A percentile compares a stretch with the other conserved stretches of the same genome.
Evolutionary conservation across 2,329 filamentous ascomycete genomes (phyloP).

Genomic region (Neonectria magnoliae): DNA sequence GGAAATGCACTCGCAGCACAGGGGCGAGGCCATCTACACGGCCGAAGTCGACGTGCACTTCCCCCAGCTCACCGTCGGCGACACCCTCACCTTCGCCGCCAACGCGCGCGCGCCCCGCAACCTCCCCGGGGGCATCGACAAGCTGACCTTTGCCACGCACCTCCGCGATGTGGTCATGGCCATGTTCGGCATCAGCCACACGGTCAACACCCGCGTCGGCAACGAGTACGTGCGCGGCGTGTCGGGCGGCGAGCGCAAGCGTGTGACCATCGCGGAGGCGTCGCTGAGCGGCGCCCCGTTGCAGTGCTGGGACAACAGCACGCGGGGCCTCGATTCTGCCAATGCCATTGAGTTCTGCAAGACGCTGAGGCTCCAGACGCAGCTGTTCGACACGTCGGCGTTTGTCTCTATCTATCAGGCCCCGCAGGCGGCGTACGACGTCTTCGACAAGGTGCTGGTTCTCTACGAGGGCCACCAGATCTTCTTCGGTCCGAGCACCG

Average conservation of each 20-base stretch:
- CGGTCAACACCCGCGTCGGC: slow-evolving; percentile 73
- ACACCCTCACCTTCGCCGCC: slow-evolving; percentile 80
- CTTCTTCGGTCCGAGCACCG: slow-evolving; percentile 48
- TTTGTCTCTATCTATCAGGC: slow-evolving; percentile 74
- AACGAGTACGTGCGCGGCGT: slow-evolving; percentile 74
- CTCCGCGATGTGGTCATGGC: slow-evolving; percentile 76
- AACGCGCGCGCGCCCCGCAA: slow-evolving; percentile 69
- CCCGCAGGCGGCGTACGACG: slow-evolving; percentile 49
- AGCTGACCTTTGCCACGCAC: slow-evolving; percentile 64
- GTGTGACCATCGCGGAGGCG: slow-evolving; percentile 51
- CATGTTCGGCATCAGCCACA: slow-evolving; percentile 75
- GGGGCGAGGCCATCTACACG: slow-evolving; percentile 85
- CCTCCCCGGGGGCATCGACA: slow-evolving; percentile 64
- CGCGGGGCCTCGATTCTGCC: slow-evolving; percentile 70
- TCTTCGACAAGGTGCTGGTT: slow-evolving; percentile 75
- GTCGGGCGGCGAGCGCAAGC: slow-evolving; percentile 61
- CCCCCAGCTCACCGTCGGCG: slow-evolving; percentile 76
- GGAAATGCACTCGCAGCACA: slow-evolving; percentile 47
- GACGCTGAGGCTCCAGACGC: slow-evolving; percentile 67
- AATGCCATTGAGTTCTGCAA: slow-evolving; percentile 74
- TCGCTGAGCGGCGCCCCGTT: slow-evolving; percentile 52
- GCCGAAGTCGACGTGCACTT: slow-evolving; percentile 85
- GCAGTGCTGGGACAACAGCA: slow-evolving; percentile 79
- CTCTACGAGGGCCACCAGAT: slow-evolving; percentile 75
- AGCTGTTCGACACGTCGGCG: slow-evolving; percentile 66